phyloP scores from a whole-genome alignment of 176 grass and related monocot genomes.

The Lolium rigidum region DNA sequence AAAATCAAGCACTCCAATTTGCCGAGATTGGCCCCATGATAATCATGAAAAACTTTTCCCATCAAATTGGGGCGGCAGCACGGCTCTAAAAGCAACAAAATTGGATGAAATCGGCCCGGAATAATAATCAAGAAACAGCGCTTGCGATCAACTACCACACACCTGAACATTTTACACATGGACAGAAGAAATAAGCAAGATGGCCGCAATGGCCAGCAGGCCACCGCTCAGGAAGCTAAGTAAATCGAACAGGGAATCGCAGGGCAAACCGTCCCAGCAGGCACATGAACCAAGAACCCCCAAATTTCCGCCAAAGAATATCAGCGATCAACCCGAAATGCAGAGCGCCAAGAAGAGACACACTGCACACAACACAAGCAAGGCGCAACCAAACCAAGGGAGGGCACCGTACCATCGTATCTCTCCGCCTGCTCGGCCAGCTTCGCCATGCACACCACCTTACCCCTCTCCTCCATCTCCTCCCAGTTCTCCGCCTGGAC shows the following conservation, averaged over 20 bases:
- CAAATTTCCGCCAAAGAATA: neutral
- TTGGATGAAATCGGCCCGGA: neutral
- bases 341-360: conserved; percentile 16
- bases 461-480: conserved; percentile 61
- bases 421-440: conserved; percentile 68
- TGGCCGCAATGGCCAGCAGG: no score
- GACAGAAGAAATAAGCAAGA: neutral
- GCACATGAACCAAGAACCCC: conserved; percentile 19
- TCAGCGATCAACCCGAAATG: conserved; percentile 2
- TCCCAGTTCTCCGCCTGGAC: neutral
- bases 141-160: neutral
- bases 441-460: conserved; percentile 61
- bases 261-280: neutral
- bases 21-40: neutral
- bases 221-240: neutral
- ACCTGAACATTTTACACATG: neutral
- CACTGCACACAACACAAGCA: neutral
- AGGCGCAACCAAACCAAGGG: neutral
- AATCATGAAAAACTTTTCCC: neutral
- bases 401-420: conserved; percentile 54
- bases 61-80: neutral
- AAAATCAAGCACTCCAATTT: conserved; percentile 32
- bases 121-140: neutral
- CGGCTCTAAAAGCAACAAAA: neutral
- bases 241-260: conserved; percentile 19